Percentiles rank a stretch among this genome's conserved stretches.
These are phyloP conservation scores for Effrenium voratum DNA, from an alignment of 73 alveolate genomes.

Conservation along the genomic window DNA sequence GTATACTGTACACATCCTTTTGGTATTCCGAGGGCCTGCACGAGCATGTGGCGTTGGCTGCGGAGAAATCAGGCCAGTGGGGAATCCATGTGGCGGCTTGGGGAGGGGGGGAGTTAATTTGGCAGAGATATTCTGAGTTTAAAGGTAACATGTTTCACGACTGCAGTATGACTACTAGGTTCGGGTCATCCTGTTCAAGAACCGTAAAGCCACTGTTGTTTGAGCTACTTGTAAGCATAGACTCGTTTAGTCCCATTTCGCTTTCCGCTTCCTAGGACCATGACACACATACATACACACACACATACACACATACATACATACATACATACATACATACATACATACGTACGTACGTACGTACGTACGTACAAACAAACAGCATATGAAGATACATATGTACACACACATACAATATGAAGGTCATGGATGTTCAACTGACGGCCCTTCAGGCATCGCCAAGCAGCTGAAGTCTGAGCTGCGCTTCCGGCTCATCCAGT, in stretches of 20 bases:
- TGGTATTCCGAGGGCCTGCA: slow-evolving; percentile 22
- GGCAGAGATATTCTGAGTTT: too few species aligned
- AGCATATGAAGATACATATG: background rate
- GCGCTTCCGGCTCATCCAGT: slow-evolving; percentile 56
- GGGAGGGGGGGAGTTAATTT: too few species aligned
- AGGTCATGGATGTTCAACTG: too few species aligned
- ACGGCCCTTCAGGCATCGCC: slow-evolving; percentile 49
- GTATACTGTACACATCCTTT: too few species aligned
- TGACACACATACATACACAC: background rate
- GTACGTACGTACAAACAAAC: background rate
- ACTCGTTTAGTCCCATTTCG: background rate
- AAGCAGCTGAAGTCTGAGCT: slow-evolving; percentile 64
- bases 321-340: background rate
- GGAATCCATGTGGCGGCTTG: too few species aligned
- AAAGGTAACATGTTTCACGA: too few species aligned
- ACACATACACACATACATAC: slow-evolving; percentile 6
- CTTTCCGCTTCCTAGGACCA: background rate
- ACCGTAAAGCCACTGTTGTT: too few species aligned
- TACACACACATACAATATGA: background rate
- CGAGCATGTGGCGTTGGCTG: slow-evolving; percentile 36
- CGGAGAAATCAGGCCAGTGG: slow-evolving; percentile 28
- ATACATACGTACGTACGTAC: background rate
- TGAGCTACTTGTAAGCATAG: too few species aligned
- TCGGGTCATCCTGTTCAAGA: too few species aligned
- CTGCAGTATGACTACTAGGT: too few species aligned